phyloP scores from a whole-genome alignment of 345 rosid species.

The Hypericum androsaemum region DNA sequence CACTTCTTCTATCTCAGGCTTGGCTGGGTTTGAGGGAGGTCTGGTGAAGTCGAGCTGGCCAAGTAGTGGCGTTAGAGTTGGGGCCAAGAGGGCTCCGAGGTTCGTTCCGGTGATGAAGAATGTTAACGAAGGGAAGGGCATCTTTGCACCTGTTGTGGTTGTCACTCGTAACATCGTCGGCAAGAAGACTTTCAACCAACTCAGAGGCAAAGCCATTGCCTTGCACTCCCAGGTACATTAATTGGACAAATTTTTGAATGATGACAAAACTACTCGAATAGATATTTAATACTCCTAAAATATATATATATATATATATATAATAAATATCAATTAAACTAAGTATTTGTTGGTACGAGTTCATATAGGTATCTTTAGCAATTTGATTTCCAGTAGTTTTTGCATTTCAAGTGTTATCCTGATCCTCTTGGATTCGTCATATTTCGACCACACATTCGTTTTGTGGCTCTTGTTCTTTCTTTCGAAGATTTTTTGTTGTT shows the following conservation, averaged over 20 bases:
- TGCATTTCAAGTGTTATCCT: no score
- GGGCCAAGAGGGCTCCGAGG: conserved; percentile 30
- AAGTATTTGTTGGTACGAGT: no score
- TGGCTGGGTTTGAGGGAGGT: conserved; percentile 42
- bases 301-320: no score
- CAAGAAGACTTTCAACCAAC: conserved; percentile 83
- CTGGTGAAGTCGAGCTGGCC: conserved; percentile 24
- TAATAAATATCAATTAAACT: no score
- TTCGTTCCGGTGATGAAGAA: conserved; percentile 68
- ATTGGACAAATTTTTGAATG: no score
- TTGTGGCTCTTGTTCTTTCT: no score
- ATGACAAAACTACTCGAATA: background rate
- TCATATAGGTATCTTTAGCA: no score
- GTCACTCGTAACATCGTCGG: conserved; percentile 63
- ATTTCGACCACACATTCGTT: no score
- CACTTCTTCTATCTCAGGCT: conserved; percentile 37
- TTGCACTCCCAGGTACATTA: conserved; percentile 76
- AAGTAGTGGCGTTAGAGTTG: conserved; percentile 25
- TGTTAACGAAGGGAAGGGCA: conserved; percentile 88
- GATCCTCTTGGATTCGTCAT: no score
- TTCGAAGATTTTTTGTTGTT: no score
- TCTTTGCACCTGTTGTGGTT: conserved; percentile 79
- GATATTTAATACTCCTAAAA: no score
- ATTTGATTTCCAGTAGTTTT: no score
- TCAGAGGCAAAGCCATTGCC: conserved; percentile 94